Conservation (phyloP, 768 basidiomycete genomes). For the Hirschioporus abietinus region DNA sequence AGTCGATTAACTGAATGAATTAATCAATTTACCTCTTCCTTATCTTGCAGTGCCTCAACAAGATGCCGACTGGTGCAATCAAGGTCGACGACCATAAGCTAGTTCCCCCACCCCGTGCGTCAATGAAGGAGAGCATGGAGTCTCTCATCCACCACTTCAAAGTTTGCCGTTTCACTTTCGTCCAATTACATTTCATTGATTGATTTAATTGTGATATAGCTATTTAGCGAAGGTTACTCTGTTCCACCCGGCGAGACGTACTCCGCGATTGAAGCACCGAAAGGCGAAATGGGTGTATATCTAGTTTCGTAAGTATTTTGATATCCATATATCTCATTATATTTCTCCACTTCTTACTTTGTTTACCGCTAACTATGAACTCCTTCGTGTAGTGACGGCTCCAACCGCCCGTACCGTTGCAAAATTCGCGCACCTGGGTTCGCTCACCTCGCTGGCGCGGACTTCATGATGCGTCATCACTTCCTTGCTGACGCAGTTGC, state of each 20-base stretch:
- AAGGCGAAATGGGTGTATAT: conserved; percentile 99
- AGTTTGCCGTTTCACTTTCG: conserved; percentile 30
- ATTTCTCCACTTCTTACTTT: background rate
- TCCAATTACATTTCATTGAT: background rate
- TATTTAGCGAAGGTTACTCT: conserved; percentile 95
- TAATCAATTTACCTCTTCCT: too few species aligned
- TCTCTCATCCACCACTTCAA: conserved; percentile 98
- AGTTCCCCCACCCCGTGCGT: conserved; percentile 90
- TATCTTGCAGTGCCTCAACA: conserved; percentile 76
- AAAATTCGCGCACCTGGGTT: conserved; percentile 97
- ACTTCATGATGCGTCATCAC: conserved; percentile 98
- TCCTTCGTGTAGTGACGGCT: conserved; percentile 61
- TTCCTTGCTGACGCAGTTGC: conserved; percentile 93
- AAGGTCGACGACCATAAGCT: conserved; percentile 98
- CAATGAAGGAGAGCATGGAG: conserved; percentile 99
- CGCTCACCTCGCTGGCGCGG: conserved; percentile 90
- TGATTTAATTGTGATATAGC: conserved; percentile 33
- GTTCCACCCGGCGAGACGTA: conserved; percentile 97
- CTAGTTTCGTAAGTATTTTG: conserved; percentile 73
- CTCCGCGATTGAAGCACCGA: conserved; percentile 95
- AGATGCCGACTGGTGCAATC: conserved; percentile 88
- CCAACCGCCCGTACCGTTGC: conserved; percentile 94
- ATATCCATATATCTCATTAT: background rate
- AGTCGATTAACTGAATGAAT: background rate
- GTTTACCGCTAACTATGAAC: background rate